These are phyloP conservation scores for Gaeumannomyces tritici DNA, from an alignment of 2,329 filamentous ascomycete species.

Conservation along the genomic window DNA sequence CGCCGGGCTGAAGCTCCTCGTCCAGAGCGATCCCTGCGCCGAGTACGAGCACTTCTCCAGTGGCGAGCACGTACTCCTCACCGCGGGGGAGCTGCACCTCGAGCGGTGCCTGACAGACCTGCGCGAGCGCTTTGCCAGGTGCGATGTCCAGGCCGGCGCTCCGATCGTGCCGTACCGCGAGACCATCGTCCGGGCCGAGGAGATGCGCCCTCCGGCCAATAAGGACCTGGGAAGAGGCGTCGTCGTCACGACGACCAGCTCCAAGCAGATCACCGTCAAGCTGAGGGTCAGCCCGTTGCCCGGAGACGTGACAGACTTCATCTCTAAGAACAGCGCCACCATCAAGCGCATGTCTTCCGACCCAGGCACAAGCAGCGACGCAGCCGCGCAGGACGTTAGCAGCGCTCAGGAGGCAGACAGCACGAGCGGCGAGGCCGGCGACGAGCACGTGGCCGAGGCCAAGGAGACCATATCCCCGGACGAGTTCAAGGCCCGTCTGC, in stretches of 20 bases:
- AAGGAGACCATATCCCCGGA: constrained; percentile 53
- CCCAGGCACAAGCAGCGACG: constrained; percentile 36
- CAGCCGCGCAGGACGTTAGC: neutral
- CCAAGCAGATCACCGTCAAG: constrained; percentile 73
- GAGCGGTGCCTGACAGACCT: constrained; percentile 91
- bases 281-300: constrained; percentile 75
- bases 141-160: constrained; percentile 87
- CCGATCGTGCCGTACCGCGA: constrained; percentile 95
- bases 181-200: constrained; percentile 75
- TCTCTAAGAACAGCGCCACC: constrained; percentile 68
- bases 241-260: constrained; percentile 66
- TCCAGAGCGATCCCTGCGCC: constrained; percentile 91
- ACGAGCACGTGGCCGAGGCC: constrained; percentile 31
- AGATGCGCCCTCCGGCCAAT: constrained; percentile 85
- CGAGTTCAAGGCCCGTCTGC: constrained; percentile 70
- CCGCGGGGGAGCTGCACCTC: constrained; percentile 87
- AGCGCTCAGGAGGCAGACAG: constrained; percentile 6
- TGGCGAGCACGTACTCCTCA: constrained; percentile 90
- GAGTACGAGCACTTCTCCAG: constrained; percentile 89
- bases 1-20: constrained; percentile 71
- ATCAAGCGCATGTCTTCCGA: constrained; percentile 75
- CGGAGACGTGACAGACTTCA: constrained; percentile 68
- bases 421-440: constrained; percentile 23
- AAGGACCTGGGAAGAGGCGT: constrained; percentile 79
- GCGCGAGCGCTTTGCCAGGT: constrained; percentile 82